Percentiles rank a stretch among this genome's conserved stretches.
Conservation (phyloP, 345 rosid genomes). For the Physaria fendleri region DNA sequence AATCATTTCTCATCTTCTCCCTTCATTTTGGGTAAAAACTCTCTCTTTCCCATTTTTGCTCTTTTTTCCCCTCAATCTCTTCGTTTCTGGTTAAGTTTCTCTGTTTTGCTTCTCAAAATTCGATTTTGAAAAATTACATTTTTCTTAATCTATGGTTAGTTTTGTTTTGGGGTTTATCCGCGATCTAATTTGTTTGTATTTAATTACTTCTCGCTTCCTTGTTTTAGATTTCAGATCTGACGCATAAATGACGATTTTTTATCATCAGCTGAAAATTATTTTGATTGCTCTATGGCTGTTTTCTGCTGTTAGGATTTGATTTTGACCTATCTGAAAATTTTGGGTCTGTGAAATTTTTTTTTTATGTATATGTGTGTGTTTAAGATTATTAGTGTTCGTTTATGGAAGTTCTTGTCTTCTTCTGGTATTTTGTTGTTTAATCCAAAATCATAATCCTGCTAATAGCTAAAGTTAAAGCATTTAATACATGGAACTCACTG, state of each 20-base stretch:
- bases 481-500: neutral
- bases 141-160: no score
- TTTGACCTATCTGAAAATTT: neutral
- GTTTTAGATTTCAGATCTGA: conserved; percentile 26
- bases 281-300: neutral
- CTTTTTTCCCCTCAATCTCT: no score
- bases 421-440: no score
- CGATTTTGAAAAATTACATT: no score
- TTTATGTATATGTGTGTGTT: no score
- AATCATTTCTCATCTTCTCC: no score
- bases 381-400: neutral
- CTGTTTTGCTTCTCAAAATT: no score
- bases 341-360: neutral
- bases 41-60: no score
- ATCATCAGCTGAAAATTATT: neutral
- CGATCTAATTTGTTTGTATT: neutral
- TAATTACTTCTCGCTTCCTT: neutral
- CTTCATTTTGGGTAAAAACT: no score
- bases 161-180: neutral
- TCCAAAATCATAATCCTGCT: no score
- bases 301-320: neutral
- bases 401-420: neutral
- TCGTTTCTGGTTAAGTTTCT: no score
- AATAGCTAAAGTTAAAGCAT: neutral
- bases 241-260: neutral